Evolutionary conservation across 371 early-diverging fungal species (phyloP), one percentile per base, ranked within the genome.

Genomic region (Massospora cicadina): DNA sequence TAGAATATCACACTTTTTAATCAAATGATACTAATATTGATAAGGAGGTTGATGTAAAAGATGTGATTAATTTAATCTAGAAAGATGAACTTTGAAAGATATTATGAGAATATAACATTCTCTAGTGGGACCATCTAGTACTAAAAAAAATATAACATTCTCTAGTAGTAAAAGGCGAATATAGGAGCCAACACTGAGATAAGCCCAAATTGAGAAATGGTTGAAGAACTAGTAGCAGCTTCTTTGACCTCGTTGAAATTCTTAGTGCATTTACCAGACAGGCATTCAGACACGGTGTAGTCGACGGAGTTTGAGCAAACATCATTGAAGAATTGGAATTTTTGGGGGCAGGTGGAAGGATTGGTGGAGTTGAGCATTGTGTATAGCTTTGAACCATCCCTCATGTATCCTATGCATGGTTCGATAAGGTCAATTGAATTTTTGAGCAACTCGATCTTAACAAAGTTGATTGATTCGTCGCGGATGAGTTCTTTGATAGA

Each of bases 271-370:
- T 62, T 62, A 17, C 62, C 62, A 31, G 43, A 33, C 17, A n/a
- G 13, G 27, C 62, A 62, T n/a, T 33, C 33, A 1, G 62, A 62
- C 21, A 62, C 33, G n/a, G 62, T n/a, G 53, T 33, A 62, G 43
- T 62, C 62, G 2, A 62, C 31, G 12, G 31, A 12, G 33, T 62
- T 33, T 13, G 62, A 33, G 27, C 62, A 62, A 2, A 33, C 62
- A 43, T 62, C 62, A 26, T 62, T 62, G 27, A 62, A 62, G 33
- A 33, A 62, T 26, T 33, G 31, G 62, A 62, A 62, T 27, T 62
- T 62, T 10, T 30, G 31, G 23, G 62, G 62, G 62, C 62, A 62
- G 21, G 33, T 30, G n/a, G 33, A 13, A 24, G 33, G 33, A 43
- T 62, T 33, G 53, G 62, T 33, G 27, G 31, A 62, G 43, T 62